phyloP scores from a whole-genome alignment of 345 rosid genomes.

The Gossypium thurberi region DNA sequence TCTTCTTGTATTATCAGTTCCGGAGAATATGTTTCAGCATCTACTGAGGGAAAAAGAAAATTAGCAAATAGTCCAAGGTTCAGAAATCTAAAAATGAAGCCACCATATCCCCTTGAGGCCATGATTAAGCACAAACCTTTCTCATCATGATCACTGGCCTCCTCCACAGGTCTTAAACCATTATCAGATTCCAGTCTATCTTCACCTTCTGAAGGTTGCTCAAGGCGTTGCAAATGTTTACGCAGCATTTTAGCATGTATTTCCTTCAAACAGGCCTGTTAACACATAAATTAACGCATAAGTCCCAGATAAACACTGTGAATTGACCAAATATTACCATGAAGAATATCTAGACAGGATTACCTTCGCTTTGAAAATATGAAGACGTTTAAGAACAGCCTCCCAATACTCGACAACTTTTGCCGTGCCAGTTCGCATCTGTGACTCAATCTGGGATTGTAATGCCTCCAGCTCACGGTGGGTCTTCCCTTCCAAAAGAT shows the following conservation, averaged over 20 bases:
- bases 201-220: constrained; percentile 47
- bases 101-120: not conserved
- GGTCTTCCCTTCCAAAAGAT: constrained; percentile 74
- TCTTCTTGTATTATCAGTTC: constrained; percentile 49
- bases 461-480: constrained; percentile 62
- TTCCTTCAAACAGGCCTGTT: constrained; percentile 88
- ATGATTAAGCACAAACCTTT: constrained; percentile 20
- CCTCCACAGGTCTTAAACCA: constrained; percentile 33
- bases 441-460: constrained; percentile 61
- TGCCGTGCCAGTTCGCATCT: constrained; percentile 82
- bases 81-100: constrained; percentile 7
- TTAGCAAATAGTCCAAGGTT: constrained; percentile 3
- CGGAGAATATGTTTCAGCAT: constrained; percentile 56
- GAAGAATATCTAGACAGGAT: not conserved
- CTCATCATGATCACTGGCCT: constrained; percentile 49
- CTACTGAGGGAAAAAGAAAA: constrained; percentile 22
- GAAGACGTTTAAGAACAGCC: constrained; percentile 82
- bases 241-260: constrained; percentile 81
- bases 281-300: constrained; percentile 13
- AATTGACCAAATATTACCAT: not conserved
- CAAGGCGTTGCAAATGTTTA: constrained; percentile 67
- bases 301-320: constrained; percentile 1
- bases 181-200: constrained; percentile 37
- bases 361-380: constrained; percentile 95
- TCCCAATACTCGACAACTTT: constrained; percentile 99